phyloP scores from a whole-genome alignment of 2,329 filamentous ascomycete species.

The Colletotrichum limetticola region DNA sequence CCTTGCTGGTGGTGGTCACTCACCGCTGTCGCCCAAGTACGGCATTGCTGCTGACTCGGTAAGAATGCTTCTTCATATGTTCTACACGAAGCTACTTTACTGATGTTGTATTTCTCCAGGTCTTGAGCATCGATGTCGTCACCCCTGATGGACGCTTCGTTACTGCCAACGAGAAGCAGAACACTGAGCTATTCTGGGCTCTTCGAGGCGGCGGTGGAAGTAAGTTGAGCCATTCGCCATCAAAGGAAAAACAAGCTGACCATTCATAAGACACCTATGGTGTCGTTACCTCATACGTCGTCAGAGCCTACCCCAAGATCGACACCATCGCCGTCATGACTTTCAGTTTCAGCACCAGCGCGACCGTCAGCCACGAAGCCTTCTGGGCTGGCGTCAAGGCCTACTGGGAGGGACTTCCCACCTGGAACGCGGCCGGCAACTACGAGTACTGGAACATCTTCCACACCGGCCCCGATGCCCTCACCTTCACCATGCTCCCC shows the following conservation, averaged over 20 bases:
- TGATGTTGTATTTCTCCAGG: neutral
- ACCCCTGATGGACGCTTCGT: slow-evolving; percentile 54
- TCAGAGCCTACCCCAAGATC: slow-evolving; percentile 58
- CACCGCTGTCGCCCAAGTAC: slow-evolving; percentile 59
- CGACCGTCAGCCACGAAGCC: slow-evolving; percentile 36
- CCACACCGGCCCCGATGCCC: slow-evolving; percentile 39
- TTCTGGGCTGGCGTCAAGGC: slow-evolving; percentile 42
- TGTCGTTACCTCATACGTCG: slow-evolving; percentile 65
- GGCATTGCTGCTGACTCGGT: slow-evolving; percentile 70
- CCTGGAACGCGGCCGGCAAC: slow-evolving; percentile 37
- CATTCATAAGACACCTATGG: slow-evolving; percentile 66
- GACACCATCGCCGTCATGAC: slow-evolving; percentile 52
- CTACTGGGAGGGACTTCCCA: slow-evolving; percentile 39
- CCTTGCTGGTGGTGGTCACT: slow-evolving; percentile 69
- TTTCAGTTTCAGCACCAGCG: slow-evolving; percentile 48
- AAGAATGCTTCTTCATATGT: slow-evolving; percentile 45
- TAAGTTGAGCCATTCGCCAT: neutral
- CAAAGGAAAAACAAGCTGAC: slow-evolving; percentile 31
- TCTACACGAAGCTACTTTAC: slow-evolving; percentile 40
- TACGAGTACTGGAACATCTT: slow-evolving; percentile 42
- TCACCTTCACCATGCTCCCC: slow-evolving; percentile 42
- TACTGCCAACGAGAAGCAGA: slow-evolving; percentile 48
- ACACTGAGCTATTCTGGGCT: slow-evolving; percentile 62
- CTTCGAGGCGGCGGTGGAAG: slow-evolving; percentile 55
- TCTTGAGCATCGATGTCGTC: slow-evolving; percentile 58